Percentiles rank a stretch among this genome's conserved stretches.
Evolutionary conservation across 1,284 basidiomycete species (phyloP).

Genomic region (Laetiporus sulphureus): DNA sequence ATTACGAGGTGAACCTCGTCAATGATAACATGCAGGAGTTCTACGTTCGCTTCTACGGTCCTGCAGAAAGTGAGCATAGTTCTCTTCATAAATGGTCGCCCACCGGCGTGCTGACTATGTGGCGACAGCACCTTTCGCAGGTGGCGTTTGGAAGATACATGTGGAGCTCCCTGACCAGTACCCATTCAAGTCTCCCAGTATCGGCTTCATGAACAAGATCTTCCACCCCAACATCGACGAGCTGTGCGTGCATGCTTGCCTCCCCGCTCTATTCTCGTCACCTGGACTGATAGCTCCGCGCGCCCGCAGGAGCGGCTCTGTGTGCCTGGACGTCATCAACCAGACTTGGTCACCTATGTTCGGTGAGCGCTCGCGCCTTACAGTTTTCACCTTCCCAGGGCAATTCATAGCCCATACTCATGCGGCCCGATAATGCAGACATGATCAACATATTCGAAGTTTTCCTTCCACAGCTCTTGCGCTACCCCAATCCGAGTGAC

Average conservation of each 20-base stretch:
- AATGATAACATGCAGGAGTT: constrained; percentile 99
- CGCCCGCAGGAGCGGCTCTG: constrained; percentile 76
- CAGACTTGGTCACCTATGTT: constrained; percentile 99
- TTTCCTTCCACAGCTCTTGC: constrained; percentile 92
- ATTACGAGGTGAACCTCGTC: constrained; percentile 94
- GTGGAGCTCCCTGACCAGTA: constrained; percentile 99
- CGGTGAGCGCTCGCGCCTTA: constrained; percentile 62
- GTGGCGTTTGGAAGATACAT: constrained; percentile 98
- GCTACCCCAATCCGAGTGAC: constrained; percentile 97
- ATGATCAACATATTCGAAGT: constrained; percentile 99
- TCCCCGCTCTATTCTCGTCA: background rate
- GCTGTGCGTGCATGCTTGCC: constrained; percentile 48
- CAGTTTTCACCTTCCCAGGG: no score
- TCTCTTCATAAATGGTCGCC: no score
- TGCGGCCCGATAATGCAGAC: constrained; percentile 55
- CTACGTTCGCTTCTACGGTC: constrained; percentile 93
- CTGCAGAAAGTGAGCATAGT: constrained; percentile 85
- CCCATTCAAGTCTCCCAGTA: constrained; percentile 97
- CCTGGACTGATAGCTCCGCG: constrained; percentile 1
- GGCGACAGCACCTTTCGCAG: constrained; percentile 82
- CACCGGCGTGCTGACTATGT: background rate
- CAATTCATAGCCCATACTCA: no score
- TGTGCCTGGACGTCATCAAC: constrained; percentile 95
- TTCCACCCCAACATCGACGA: constrained; percentile 99
- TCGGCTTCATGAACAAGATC: constrained; percentile 99